Evolutionary conservation across 768 basidiomycete species (phyloP), one percentile per base, ranked within the genome.

Genomic region (Botryobasidium botryosum): DNA sequence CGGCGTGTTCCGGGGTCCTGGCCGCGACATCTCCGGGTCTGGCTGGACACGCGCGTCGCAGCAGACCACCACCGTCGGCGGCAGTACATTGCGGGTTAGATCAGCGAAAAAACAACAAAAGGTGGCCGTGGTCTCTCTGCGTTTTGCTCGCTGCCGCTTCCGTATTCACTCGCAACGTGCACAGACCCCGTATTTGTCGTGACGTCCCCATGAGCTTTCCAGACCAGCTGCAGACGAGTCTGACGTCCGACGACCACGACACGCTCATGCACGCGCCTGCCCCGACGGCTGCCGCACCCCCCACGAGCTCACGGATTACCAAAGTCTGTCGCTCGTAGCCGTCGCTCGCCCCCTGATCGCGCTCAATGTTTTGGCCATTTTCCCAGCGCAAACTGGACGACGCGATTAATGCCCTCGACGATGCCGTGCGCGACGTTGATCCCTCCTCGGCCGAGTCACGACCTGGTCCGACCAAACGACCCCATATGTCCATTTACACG

Each of bases 361-460:
- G 12, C 25, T 28, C 18, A 5, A 6, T 18, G 45, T 33, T 38
- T 35, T 23, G 23, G 17, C 18, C 23, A 38, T 35, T 49, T n/a
- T 15, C 40, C 21, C 48, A 86, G 79, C 70, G 84, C 40, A 87
- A 86, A 61, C 71, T 86, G 39, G 77, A 83, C 48, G 83, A 86
- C 60, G 85, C 80, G 25, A 72, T 87, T 47, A 72, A 77, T 43
- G 68, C 62, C 33, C 58, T 87, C 42, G 84, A 87, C 55, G 69
- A 64, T 40, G 79, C 76, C 8, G 71, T 81, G 17, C 61, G 63
- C 62, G 37, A 20, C 12, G 27, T 28, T 26, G 48, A 39, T 18
- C 24, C 29, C 33, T 33, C 31, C 8, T 8, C 31, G 10, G 17
- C 31, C 8, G 31, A 8, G 17, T 8, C 31, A 25, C 59, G 53